Percentiles rank a stretch among this genome's conserved stretches.
Conservation (phyloP, 345 rosid species). For the Hibiscus trionum region DNA sequence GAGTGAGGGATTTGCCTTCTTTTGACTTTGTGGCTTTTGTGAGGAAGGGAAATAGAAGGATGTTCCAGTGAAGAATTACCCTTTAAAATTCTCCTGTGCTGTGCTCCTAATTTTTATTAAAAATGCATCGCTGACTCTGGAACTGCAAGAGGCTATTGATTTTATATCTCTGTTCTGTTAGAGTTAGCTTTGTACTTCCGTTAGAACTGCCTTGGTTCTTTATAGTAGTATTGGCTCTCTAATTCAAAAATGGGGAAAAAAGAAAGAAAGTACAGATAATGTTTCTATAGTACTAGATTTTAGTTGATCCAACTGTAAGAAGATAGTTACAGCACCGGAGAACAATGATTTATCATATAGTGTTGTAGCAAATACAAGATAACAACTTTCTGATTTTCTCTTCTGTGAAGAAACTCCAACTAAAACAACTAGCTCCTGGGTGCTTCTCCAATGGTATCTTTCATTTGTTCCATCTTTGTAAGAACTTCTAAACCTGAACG, state of each 20-base stretch:
- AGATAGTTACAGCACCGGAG: background rate
- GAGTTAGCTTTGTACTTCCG: background rate
- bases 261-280: background rate
- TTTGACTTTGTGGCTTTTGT: background rate
- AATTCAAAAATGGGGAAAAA: background rate
- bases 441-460: constrained; percentile 1
- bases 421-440: background rate
- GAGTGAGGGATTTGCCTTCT: background rate
- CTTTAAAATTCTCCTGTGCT: background rate
- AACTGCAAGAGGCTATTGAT: constrained; percentile 2
- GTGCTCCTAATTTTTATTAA: background rate
- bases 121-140: background rate
- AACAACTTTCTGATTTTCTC: background rate
- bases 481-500: background rate
- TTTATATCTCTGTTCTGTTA: background rate
- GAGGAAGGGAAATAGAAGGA: background rate
- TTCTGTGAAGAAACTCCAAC: background rate
- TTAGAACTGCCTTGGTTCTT: background rate
- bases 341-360: background rate
- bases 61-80: background rate
- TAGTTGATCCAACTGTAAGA: background rate
- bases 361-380: background rate
- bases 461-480: constrained; percentile 1
- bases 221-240: background rate
- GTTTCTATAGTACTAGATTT: background rate